Conservation (phyloP, 2,329 filamentous ascomycete species). For the Periglandula ipomoeae region DNA sequence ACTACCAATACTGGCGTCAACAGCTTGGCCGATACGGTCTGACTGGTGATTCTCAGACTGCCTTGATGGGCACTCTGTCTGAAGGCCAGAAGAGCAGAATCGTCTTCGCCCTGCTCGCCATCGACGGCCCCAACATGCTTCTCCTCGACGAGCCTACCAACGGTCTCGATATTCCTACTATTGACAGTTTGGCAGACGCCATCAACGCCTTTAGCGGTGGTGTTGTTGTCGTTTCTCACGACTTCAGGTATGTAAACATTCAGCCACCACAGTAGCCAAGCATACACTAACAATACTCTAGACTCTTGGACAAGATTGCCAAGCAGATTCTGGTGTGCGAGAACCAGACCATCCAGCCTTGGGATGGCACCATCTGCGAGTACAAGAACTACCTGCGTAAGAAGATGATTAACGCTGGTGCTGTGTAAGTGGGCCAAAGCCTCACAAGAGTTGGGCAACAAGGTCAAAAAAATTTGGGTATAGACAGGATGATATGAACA, state of each 20-base stretch:
- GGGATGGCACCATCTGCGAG: constrained; percentile 81
- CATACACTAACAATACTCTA: constrained; percentile 26
- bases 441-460: background rate
- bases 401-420: constrained; percentile 90
- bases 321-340: constrained; percentile 99
- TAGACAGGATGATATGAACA: constrained; percentile 12
- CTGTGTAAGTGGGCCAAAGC: constrained; percentile 56
- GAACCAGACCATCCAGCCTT: constrained; percentile 85
- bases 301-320: constrained; percentile 96
- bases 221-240: constrained; percentile 97
- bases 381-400: constrained; percentile 99
- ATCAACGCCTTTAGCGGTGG: constrained; percentile 95
- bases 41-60: constrained; percentile 86
- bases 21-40: constrained; percentile 93
- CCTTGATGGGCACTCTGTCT: constrained; percentile 94
- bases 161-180: constrained; percentile 97
- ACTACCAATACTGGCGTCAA: constrained; percentile 99
- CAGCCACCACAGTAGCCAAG: background rate
- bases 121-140: constrained; percentile 95
- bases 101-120: constrained; percentile 91
- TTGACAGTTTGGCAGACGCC: constrained; percentile 92
- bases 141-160: constrained; percentile 98
- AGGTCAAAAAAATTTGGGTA: constrained; percentile 18
- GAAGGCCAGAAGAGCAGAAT: constrained; percentile 98
- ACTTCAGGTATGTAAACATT: constrained; percentile 69